phyloP scores from a whole-genome alignment of 352 stramenopile species.

The Thalassiosira exigua region DNA sequence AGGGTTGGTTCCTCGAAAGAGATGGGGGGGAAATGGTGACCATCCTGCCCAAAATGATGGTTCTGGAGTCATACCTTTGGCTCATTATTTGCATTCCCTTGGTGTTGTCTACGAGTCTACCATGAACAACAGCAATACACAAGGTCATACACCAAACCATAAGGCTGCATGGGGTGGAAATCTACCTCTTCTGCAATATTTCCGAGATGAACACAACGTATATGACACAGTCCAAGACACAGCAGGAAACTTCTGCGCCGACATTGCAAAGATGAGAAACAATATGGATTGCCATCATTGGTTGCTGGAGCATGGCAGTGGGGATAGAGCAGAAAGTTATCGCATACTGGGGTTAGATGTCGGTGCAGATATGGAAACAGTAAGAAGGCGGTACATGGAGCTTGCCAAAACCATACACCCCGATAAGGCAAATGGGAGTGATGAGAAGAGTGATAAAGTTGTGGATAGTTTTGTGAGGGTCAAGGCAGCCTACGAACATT shows the following conservation, averaged over 20 bases:
- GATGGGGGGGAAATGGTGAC: constrained; percentile 44
- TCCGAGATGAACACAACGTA: constrained; percentile 67
- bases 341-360: constrained; percentile 61
- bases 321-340: constrained; percentile 59
- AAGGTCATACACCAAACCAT: constrained; percentile 75
- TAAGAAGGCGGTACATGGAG: constrained; percentile 39
- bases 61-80: constrained; percentile 63
- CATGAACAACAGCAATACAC: constrained; percentile 46
- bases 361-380: constrained; percentile 32
- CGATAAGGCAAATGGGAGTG: constrained; percentile 30
- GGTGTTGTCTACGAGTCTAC: constrained; percentile 57
- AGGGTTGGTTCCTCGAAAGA: constrained; percentile 64
- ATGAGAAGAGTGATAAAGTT: constrained; percentile 27
- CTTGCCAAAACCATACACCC: constrained; percentile 66
- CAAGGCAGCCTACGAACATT: constrained; percentile 76
- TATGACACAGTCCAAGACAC: constrained; percentile 71
- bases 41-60: constrained; percentile 42
- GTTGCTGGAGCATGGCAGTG: constrained; percentile 64
- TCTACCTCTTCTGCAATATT: constrained; percentile 67
- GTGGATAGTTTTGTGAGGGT: constrained; percentile 62
- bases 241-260: constrained; percentile 79
- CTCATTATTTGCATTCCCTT: constrained; percentile 57
- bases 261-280: constrained; percentile 80
- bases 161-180: constrained; percentile 83
- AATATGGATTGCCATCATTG: constrained; percentile 67